phyloP scores from a whole-genome alignment of 164 flowering plant species.

The Chimonanthus praecox region DNA sequence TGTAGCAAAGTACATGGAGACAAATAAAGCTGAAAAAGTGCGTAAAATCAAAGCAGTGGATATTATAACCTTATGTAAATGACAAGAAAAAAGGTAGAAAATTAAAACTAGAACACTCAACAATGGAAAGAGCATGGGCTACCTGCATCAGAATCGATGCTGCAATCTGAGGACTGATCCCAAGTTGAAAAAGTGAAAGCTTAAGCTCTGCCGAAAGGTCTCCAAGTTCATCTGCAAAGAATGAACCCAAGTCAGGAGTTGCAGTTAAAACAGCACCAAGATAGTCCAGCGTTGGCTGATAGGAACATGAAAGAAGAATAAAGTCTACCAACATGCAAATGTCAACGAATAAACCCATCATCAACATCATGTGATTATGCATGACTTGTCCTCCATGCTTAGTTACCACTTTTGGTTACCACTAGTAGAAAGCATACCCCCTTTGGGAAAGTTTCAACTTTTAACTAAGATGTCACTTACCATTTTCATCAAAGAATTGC shows the following conservation, averaged over 20 bases:
- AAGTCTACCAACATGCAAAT: background rate
- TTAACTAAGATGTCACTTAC: background rate
- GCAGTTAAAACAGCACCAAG: background rate
- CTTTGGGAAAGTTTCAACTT: background rate
- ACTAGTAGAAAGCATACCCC: background rate
- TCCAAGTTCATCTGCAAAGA: slow-evolving; percentile 77
- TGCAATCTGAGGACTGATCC: slow-evolving; percentile 91
- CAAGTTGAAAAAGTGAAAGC: slow-evolving; percentile 96
- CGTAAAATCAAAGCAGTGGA: no score
- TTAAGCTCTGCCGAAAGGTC: slow-evolving; percentile 71
- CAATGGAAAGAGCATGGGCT: background rate
- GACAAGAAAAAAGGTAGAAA: no score
- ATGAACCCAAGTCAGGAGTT: background rate
- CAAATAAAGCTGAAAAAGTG: no score
- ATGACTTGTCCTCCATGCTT: background rate
- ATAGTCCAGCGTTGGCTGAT: background rate
- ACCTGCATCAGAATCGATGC: slow-evolving; percentile 99
- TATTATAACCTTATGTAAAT: no score
- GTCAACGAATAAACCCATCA: background rate
- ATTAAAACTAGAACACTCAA: background rate
- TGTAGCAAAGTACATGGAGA: no score
- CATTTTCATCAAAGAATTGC: background rate
- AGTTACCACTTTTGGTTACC: background rate
- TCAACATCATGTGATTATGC: background rate
- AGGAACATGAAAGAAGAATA: background rate